Percentiles rank a stretch among this genome's conserved stretches.
Evolutionary conservation across 139 green algal genomes (phyloP).

Genomic region (Eudorina sp.): DNA sequence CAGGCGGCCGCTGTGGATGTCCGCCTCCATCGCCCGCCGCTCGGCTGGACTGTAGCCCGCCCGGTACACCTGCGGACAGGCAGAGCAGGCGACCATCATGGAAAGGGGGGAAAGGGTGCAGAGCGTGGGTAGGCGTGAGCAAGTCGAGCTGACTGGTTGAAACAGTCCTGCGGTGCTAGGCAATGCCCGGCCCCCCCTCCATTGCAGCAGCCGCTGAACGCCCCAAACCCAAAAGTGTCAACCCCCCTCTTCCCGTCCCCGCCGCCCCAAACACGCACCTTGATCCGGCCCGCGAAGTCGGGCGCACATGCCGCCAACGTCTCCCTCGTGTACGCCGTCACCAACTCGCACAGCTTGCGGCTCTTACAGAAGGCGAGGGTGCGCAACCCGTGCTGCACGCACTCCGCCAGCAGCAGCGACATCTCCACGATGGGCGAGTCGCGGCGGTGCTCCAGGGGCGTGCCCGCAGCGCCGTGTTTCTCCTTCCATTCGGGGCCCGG

Average conservation of each 20-base stretch:
- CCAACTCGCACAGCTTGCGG: slow-evolving; percentile 96
- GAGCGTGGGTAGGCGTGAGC: too few relatives aligned
- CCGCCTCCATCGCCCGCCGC: slow-evolving; percentile 80
- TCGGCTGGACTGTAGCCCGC: slow-evolving; percentile 75
- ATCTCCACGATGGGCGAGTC: slow-evolving; percentile 93
- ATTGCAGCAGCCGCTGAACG: too few relatives aligned
- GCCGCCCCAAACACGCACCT: slow-evolving; percentile 51
- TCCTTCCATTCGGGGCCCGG: background rate
- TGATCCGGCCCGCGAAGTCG: slow-evolving; percentile 71
- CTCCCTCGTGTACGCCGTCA: slow-evolving; percentile 88
- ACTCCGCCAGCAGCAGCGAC: slow-evolving; percentile 85
- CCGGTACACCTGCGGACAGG: slow-evolving; percentile 62
- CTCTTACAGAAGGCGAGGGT: slow-evolving; percentile 96
- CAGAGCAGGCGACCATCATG: too few relatives aligned
- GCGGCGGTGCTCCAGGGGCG: slow-evolving; percentile 58
- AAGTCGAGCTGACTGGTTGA: too few relatives aligned
- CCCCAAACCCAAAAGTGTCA: too few relatives aligned
- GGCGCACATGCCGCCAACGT: slow-evolving; percentile 77
- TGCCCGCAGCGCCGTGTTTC: slow-evolving; percentile 57
- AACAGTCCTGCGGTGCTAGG: too few relatives aligned
- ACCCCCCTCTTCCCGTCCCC: background rate
- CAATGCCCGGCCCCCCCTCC: too few relatives aligned
- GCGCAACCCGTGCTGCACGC: slow-evolving; percentile 90
- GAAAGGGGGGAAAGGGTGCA: too few relatives aligned
- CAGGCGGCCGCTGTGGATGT: slow-evolving; percentile 65